Evolutionary conservation across 208 protist species (phyloP).

Genomic region (Angomonas ambiguus): DNA sequence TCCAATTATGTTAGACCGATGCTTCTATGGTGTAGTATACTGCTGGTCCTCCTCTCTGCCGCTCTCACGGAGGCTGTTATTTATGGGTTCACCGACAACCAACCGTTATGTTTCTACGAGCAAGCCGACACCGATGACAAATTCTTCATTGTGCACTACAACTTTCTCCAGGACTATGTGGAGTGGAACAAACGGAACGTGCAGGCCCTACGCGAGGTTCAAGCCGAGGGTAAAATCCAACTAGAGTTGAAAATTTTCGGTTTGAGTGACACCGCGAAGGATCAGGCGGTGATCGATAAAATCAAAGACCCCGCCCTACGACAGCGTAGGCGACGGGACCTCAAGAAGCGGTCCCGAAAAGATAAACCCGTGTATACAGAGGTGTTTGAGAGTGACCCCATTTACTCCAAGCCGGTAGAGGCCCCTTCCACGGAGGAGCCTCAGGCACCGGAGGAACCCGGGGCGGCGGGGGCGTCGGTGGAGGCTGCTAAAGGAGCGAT

Average conservation of each 20-base stretch:
- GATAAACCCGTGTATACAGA: background rate
- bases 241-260: background rate
- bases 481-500: background rate
- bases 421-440: too few relatives aligned
- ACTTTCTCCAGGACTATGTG: background rate
- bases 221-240: background rate
- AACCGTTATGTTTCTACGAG: constrained; percentile 1
- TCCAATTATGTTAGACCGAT: background rate
- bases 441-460: background rate
- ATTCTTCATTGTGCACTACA: background rate
- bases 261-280: background rate
- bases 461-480: background rate
- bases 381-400: background rate
- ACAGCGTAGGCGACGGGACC: background rate
- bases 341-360: background rate
- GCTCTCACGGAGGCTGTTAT: background rate
- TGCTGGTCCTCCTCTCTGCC: background rate
- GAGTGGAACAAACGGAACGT: background rate
- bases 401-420: background rate
- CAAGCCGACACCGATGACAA: background rate
- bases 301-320: background rate
- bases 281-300: background rate
- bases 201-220: background rate
- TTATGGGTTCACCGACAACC: background rate
- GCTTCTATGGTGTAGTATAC: background rate